phyloP scores from a whole-genome alignment of 2,329 filamentous ascomycete genomes.

The Pseudocercospora musae region DNA sequence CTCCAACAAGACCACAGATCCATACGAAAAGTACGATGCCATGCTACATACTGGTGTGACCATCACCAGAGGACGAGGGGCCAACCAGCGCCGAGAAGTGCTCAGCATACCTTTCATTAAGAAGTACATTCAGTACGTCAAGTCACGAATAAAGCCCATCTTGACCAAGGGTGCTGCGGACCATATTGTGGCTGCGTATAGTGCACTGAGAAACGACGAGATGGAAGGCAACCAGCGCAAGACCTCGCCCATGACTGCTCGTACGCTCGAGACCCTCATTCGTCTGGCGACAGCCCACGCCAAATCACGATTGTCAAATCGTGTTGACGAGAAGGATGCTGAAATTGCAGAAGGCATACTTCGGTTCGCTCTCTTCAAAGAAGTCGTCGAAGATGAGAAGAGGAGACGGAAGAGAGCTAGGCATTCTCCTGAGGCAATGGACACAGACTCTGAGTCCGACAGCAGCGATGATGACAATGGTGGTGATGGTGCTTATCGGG shows the following conservation, averaged over 20 bases:
- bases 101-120: conserved; percentile 98
- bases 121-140: conserved; percentile 99
- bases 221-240: conserved; percentile 90
- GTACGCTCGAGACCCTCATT: conserved; percentile 96
- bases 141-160: conserved; percentile 82
- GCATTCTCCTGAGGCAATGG: conserved; percentile 53
- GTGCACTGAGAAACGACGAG: conserved; percentile 90
- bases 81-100: conserved; percentile 76
- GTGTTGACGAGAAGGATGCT: conserved; percentile 87
- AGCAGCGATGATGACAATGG: conserved; percentile 61
- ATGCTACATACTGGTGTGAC: conserved; percentile 94
- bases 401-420: conserved; percentile 79
- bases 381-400: conserved; percentile 75
- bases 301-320: conserved; percentile 81
- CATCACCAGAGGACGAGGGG: conserved; percentile 68
- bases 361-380: conserved; percentile 94
- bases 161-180: conserved; percentile 89
- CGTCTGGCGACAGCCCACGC: conserved; percentile 95
- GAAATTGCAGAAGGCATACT: conserved; percentile 83
- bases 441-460: conserved; percentile 54
- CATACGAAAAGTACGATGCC: conserved; percentile 93
- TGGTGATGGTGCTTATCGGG: conserved; percentile 30
- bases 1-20: conserved; percentile 74
- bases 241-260: conserved; percentile 91
- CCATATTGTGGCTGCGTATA: conserved; percentile 87